Percentiles rank a stretch among this genome's conserved stretches.
Evolutionary conservation across 2,329 filamentous ascomycete genomes (phyloP).

Genomic region (Fusarium verticillioides): DNA sequence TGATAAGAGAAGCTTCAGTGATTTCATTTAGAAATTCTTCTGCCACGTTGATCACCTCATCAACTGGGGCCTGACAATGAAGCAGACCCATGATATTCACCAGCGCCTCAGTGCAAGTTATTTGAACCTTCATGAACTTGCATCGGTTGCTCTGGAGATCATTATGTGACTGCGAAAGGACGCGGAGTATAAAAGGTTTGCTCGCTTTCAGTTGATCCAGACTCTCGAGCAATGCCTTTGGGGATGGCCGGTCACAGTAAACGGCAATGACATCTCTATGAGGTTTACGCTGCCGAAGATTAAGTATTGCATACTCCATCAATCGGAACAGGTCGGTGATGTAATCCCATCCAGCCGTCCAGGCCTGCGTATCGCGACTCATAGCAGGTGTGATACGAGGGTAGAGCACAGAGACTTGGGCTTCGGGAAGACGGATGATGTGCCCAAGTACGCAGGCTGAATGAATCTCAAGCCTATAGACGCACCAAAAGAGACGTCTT

Average conservation of each 20-base stretch:
- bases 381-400: conserved; percentile 2
- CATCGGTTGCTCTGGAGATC: neutral
- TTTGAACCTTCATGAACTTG: neutral
- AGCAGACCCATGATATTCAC: conserved; percentile 1
- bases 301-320: neutral
- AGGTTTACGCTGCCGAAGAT: neutral
- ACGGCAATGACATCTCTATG: neutral
- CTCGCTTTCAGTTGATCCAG: neutral
- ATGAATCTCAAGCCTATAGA: neutral
- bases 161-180: neutral
- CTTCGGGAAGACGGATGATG: neutral
- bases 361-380: neutral
- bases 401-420: neutral
- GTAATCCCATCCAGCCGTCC: conserved; percentile 3
- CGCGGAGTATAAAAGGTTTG: neutral
- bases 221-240: neutral
- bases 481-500: neutral
- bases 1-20: neutral
- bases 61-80: neutral
- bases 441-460: neutral
- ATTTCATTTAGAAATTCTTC: conserved; percentile 1
- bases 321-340: neutral
- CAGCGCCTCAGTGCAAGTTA: neutral
- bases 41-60: neutral
- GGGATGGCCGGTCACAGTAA: neutral